Conservation (phyloP, 75 land plant species). For the Sequoia sempervirens region DNA sequence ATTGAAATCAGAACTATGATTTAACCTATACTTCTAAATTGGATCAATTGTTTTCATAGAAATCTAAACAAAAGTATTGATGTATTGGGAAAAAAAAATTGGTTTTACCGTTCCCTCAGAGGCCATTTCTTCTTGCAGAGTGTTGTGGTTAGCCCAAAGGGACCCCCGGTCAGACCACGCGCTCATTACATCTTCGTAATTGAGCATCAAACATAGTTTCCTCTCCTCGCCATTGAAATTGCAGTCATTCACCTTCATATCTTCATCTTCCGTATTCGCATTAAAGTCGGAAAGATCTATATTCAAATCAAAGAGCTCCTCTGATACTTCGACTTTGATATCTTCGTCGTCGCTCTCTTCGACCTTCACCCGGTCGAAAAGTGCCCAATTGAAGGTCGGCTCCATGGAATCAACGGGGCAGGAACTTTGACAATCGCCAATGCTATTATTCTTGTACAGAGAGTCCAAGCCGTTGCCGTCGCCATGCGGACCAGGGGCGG, state of each 20-base stretch:
- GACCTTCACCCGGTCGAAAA: constrained; percentile 5
- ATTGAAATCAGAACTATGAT: not conserved
- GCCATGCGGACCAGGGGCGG: not conserved
- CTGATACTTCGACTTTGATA: constrained; percentile 2
- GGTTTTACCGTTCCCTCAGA: not conserved
- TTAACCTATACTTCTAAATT: not conserved
- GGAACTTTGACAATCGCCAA: not conserved
- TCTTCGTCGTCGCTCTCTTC: not conserved
- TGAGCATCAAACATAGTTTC: constrained; percentile 16
- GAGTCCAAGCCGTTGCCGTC: not conserved
- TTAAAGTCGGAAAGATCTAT: not conserved
- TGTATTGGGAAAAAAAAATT: not conserved
- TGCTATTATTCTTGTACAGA: too few relatives aligned
- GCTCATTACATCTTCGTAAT: constrained; percentile 30
- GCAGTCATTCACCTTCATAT: constrained; percentile 1
- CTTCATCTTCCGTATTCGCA: too few relatives aligned
- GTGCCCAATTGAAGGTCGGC: not conserved
- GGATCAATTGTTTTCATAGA: not conserved
- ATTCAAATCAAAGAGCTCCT: not conserved
- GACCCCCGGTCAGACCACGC: constrained; percentile 37
- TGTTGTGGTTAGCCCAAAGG: constrained; percentile 12
- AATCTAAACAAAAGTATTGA: not conserved
- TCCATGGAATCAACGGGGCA: not conserved
- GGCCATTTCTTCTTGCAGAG: not conserved
- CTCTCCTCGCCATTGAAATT: constrained; percentile 16